These are phyloP conservation scores for Starmerella apis DNA, from an alignment of 805 yeast genomes.

Conservation along the genomic window DNA sequence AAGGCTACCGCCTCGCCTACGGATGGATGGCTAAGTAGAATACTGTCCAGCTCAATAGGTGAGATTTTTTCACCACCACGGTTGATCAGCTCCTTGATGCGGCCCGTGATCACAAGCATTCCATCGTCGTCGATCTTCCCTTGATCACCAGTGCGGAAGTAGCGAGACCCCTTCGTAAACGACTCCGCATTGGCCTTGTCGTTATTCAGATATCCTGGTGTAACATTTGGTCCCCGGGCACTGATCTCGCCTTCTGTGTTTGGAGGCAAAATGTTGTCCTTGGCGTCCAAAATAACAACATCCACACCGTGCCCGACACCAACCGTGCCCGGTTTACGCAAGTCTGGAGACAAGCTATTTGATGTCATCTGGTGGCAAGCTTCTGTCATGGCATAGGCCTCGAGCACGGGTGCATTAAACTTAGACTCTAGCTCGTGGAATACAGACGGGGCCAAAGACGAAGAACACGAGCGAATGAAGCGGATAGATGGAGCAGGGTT, in stretches of 20 bases:
- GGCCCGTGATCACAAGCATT: constrained; percentile 52
- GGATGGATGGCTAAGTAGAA: constrained; percentile 49
- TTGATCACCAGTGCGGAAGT: constrained; percentile 72
- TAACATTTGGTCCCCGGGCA: constrained; percentile 56
- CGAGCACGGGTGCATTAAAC: constrained; percentile 58
- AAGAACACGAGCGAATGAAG: constrained; percentile 62
- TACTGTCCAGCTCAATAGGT: constrained; percentile 59
- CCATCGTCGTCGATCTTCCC: constrained; percentile 53
- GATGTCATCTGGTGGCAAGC: constrained; percentile 76
- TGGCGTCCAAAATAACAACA: constrained; percentile 45
- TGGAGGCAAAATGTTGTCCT: constrained; percentile 39
- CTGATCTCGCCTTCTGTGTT: constrained; percentile 60
- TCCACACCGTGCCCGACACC: constrained; percentile 65
- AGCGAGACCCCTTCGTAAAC: constrained; percentile 44
- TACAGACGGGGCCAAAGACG: constrained; percentile 57
- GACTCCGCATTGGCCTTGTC: constrained; percentile 58
- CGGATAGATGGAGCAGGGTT: constrained; percentile 44
- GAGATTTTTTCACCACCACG: constrained; percentile 72
- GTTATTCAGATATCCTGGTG: constrained; percentile 62
- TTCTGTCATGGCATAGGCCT: constrained; percentile 75
- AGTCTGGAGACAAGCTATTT: constrained; percentile 54
- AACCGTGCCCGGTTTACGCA: constrained; percentile 60
- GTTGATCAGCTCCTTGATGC: constrained; percentile 63
- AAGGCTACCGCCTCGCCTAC: constrained; percentile 62
- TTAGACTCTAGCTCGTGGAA: constrained; percentile 47